Evolutionary conservation across 2,329 filamentous ascomycete genomes (phyloP), one percentile per base, ranked within the genome.

Genomic region (Verticillium alfalfae): DNA sequence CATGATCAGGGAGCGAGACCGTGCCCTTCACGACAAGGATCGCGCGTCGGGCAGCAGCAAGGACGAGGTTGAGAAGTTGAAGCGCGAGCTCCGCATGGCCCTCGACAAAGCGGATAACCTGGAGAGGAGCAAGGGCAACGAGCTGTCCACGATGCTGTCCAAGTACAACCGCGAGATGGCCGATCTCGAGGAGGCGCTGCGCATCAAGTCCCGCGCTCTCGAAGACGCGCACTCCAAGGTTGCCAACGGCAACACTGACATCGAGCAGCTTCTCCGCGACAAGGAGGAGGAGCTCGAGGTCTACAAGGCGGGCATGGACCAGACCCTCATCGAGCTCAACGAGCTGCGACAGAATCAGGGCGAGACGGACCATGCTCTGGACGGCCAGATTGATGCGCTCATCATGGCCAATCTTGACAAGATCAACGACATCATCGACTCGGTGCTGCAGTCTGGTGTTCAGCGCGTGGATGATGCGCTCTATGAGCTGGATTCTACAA

Each of bases 281-380:
- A 98, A 97, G 80, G 95, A 99, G 72, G 93, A 97, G 70, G 95
- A 99, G 77, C 87, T 99, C 34, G 95, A 98, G 76, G 93, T 98
- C 56, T 97, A 97, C 84, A 97, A 97, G 79, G 92, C 93, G 56
- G 93, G 93, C 70, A 96, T 99, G 92, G 95, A 99, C 72, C 91
- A 98, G 78, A 93, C 94, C 3, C 80, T 99, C 62, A 85, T 98
- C 59, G 93, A 97, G 76, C 83, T 99, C 63, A 94, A 96, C 71
- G 93, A 97, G 71, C 80, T 97, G 65, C 93, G 86, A 81, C 81
- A 87, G 76, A 89, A 84, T 70, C 87, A 89, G 72, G 88, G 86
- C 70, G 90, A 88, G 61, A 89, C 87, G 12, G 93, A 97, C 71
- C 80, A 88, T 64, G 92, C 89, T 2, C 81, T 97, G 60, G 94